Conservation (phyloP, 2,329 filamentous ascomycete genomes). For the Huntiella savannae region DNA sequence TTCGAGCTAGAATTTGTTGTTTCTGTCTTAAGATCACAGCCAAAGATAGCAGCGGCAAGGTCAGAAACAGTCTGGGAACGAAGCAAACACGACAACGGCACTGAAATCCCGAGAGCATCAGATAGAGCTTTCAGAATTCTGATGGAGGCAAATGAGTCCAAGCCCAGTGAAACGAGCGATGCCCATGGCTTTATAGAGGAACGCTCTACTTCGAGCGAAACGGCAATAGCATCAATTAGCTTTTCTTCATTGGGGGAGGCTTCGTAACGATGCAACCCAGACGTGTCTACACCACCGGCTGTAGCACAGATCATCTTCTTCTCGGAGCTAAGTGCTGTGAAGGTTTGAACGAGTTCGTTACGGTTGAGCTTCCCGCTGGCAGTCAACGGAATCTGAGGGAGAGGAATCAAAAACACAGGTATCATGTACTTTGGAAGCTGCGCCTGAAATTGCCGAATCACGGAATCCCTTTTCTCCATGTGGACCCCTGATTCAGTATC, state of each 20-base stretch:
- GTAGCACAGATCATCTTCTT: background rate
- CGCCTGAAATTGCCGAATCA: constrained; percentile 22
- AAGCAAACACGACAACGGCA: constrained; percentile 53
- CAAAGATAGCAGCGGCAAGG: constrained; percentile 23
- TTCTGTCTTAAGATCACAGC: background rate
- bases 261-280: constrained; percentile 36
- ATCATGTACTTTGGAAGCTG: constrained; percentile 60
- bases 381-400: constrained; percentile 52
- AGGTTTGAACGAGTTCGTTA: constrained; percentile 29
- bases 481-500: constrained; percentile 23
- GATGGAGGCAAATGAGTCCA: constrained; percentile 75
- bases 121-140: constrained; percentile 41
- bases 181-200: constrained; percentile 39
- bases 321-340: constrained; percentile 9
- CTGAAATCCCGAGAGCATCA: constrained; percentile 22
- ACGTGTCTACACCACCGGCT: no score
- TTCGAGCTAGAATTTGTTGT: background rate
- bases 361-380: constrained; percentile 58
- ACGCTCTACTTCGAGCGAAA: constrained; percentile 31
- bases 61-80: constrained; percentile 45
- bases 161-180: constrained; percentile 57
- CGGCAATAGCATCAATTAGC: constrained; percentile 20
- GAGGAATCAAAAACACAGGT: constrained; percentile 52
- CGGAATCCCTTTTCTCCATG: no score
- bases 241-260: constrained; percentile 19